Conservation (phyloP, 371 early-diverging fungal species). For the Haplosporangium sp. region DNA sequence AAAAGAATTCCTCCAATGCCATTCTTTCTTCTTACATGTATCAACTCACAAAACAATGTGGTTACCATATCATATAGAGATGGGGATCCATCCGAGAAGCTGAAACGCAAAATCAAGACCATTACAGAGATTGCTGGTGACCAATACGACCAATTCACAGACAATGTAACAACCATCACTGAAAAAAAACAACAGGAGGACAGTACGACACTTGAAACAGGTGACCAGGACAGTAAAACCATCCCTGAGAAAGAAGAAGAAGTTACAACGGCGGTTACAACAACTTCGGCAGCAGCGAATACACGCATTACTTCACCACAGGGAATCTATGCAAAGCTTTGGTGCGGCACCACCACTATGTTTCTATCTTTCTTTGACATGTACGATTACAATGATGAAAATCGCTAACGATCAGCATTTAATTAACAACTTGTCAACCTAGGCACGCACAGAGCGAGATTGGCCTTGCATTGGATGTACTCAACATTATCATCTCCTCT, state of each 20-base stretch:
- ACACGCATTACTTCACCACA: conserved; percentile 40
- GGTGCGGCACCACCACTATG: conserved; percentile 19
- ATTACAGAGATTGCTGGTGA: conserved; percentile 68
- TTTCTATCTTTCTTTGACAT: not conserved
- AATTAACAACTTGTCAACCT: not conserved
- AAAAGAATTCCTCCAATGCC: not conserved
- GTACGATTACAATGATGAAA: not conserved
- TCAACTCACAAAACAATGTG: not conserved
- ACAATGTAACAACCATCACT: conserved; percentile 34
- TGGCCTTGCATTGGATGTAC: conserved; percentile 79
- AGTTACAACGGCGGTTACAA: not conserved
- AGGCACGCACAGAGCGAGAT: conserved; percentile 81
- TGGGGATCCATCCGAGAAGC: conserved; percentile 62
- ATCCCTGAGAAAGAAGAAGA: conserved; percentile 6
- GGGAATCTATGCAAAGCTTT: conserved; percentile 44
- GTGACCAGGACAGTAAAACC: conserved; percentile 13
- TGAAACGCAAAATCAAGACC: conserved; percentile 68
- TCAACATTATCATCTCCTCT: conserved; percentile 71
- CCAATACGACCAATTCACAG: conserved; percentile 65
- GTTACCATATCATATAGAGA: conserved; percentile 49
- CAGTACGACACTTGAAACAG: conserved; percentile 18
- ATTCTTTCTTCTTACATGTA: too few relatives aligned
- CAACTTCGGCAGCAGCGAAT: conserved; percentile 11
- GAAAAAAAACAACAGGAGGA: conserved; percentile 17
- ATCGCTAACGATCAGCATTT: too few relatives aligned